phyloP scores from a whole-genome alignment of 192 early-diverging fungal species.

The Oehlia diaphana region DNA sequence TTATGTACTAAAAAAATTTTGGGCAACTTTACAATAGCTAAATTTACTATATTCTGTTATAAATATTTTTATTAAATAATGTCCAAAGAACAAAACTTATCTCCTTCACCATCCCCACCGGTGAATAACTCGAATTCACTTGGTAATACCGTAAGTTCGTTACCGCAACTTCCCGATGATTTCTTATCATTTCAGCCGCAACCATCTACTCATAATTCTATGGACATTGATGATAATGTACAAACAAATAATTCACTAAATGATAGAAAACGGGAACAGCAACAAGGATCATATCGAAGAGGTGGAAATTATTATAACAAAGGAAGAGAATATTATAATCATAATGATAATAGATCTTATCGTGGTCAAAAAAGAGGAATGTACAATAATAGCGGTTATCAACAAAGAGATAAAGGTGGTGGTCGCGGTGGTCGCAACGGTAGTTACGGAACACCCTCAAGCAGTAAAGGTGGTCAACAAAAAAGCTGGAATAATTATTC shows the following conservation, averaged over 20 bases:
- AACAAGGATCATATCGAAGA: neutral
- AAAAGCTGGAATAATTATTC: too few relatives aligned
- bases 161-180: neutral
- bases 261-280: neutral
- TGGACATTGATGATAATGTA: neutral
- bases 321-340: neutral
- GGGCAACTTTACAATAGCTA: too few relatives aligned
- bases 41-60: too few relatives aligned
- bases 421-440: neutral
- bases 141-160: neutral
- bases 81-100: too few relatives aligned
- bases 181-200: neutral
- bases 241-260: neutral
- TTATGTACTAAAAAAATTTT: too few relatives aligned
- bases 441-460: too few relatives aligned
- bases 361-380: too few relatives aligned
- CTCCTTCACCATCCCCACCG: too few relatives aligned
- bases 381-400: too few relatives aligned
- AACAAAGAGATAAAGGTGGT: neutral
- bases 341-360: neutral
- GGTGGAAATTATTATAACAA: neutral
- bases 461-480: too few relatives aligned
- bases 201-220: neutral
- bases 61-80: too few relatives aligned
- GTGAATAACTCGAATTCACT: too few relatives aligned